phyloP scores from a whole-genome alignment of 202 grass and related monocot genomes.

The Carex arenaria region DNA sequence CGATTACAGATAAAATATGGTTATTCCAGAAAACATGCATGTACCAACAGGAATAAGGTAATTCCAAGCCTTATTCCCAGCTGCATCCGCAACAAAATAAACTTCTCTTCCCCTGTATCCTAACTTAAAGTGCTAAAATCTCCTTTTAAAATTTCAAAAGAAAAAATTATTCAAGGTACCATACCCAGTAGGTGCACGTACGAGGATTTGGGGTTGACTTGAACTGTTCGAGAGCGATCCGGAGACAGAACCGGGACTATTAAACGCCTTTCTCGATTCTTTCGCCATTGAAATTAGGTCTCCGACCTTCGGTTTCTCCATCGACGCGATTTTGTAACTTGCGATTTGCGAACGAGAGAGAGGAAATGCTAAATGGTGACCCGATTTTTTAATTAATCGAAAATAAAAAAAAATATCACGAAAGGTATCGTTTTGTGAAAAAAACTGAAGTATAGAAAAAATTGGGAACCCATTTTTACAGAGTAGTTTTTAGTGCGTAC shows the following conservation, averaged over 20 bases:
- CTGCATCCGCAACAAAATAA: not conserved
- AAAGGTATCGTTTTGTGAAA: too few relatives aligned
- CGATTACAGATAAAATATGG: not conserved
- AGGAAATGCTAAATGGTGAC: not conserved
- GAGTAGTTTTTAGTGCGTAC: too few relatives aligned
- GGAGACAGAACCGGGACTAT: not conserved
- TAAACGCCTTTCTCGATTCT: conserved; percentile 12
- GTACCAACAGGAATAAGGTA: not conserved
- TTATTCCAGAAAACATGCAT: not conserved
- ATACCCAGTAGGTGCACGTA: conserved; percentile 18
- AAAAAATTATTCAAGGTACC: not conserved
- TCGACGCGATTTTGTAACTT: not conserved
- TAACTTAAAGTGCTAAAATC: not conserved
- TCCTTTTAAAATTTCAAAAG: not conserved
- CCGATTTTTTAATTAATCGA: too few relatives aligned
- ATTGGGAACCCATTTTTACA: too few relatives aligned
- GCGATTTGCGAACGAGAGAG: not conserved
- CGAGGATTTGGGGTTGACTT: conserved; percentile 8
- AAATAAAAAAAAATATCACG: too few relatives aligned
- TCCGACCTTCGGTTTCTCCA: conserved; percentile 16
- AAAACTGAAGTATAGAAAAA: too few relatives aligned
- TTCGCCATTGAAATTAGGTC: conserved; percentile 15
- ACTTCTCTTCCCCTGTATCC: not conserved
- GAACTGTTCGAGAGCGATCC: not conserved
- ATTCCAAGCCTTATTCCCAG: not conserved